A percentile compares a stretch with the other conserved stretches of the same genome.
phyloP scores from a whole-genome alignment of 345 rosid species.

The Eucalyptus lansdowneana region DNA sequence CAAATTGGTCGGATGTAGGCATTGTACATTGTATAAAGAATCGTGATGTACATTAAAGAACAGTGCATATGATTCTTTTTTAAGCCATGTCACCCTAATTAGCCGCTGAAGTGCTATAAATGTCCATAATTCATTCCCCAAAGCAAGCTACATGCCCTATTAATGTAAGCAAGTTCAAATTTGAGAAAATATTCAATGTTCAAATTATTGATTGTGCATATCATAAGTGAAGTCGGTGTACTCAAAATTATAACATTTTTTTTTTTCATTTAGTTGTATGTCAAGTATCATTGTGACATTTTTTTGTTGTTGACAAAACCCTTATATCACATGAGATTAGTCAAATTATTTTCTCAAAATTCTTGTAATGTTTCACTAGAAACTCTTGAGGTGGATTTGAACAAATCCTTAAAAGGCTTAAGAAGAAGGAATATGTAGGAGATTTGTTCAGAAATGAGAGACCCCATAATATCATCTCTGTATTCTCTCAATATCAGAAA shows the following conservation, averaged over 20 bases:
- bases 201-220: not conserved
- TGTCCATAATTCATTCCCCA: not conserved
- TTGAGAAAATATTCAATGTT: not conserved
- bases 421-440: fast-evolving
- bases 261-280: not conserved
- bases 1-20: not conserved
- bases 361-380: not conserved
- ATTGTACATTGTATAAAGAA: too few relatives aligned
- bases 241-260: not conserved
- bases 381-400: not conserved
- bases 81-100: not conserved
- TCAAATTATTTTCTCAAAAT: not conserved
- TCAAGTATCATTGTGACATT: not conserved
- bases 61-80: too few relatives aligned
- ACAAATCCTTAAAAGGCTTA: too few relatives aligned
- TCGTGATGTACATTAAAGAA: too few relatives aligned
- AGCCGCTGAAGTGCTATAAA: not conserved
- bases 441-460: fast-evolving
- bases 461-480: fast-evolving
- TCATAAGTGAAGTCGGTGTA: not conserved
- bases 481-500: too few relatives aligned
- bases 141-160: not conserved
- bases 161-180: not conserved
- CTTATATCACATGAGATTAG: not conserved
- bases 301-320: not conserved